A percentile compares a stretch with the other conserved stretches of the same genome.
Evolutionary conservation across 495 filamentous ascomycete genomes (phyloP).

Genomic region (Penicillium diatomitis): DNA sequence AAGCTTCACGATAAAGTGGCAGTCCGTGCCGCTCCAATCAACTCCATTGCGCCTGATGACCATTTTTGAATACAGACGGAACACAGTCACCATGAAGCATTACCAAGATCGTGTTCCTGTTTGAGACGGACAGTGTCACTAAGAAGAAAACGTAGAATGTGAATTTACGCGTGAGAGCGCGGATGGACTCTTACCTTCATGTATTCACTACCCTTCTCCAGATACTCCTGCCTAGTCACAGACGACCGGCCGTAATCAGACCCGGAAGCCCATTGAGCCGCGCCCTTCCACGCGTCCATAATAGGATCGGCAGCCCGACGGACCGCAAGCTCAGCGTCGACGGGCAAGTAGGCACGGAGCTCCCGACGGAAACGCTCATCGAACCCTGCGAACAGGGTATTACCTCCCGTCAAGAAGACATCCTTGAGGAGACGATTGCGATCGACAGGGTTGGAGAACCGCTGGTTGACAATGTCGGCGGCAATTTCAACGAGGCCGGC

Average conservation of each 20-base stretch:
- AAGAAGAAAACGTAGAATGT: background rate
- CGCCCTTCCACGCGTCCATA: constrained; percentile 87
- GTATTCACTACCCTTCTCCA: constrained; percentile 79
- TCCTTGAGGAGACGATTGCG: constrained; percentile 64
- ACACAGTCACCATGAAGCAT: constrained; percentile 37
- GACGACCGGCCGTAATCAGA: constrained; percentile 26
- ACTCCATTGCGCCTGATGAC: constrained; percentile 20
- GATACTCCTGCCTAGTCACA: constrained; percentile 66
- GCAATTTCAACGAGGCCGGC: constrained; percentile 87
- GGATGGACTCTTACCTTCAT: constrained; percentile 51
- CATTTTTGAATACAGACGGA: background rate
- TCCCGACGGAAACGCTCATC: constrained; percentile 72
- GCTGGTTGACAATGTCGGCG: constrained; percentile 71
- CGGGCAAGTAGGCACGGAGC: constrained; percentile 60
- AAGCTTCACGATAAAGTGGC: too few relatives aligned
- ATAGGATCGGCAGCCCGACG: constrained; percentile 63
- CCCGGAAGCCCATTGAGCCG: constrained; percentile 63
- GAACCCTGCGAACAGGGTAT: constrained; percentile 76
- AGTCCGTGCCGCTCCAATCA: constrained; percentile 4
- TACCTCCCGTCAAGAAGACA: constrained; percentile 92
- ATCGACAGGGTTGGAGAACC: constrained; percentile 50
- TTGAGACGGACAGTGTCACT: constrained; percentile 4
- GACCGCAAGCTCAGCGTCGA: constrained; percentile 53
- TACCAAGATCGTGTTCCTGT: constrained; percentile 76
- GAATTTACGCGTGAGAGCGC: background rate